Percentiles rank a stretch among this genome's conserved stretches.
These are phyloP conservation scores for Cadophora malorum DNA, from an alignment of 2,329 filamentous ascomycete genomes.

Conservation along the genomic window DNA sequence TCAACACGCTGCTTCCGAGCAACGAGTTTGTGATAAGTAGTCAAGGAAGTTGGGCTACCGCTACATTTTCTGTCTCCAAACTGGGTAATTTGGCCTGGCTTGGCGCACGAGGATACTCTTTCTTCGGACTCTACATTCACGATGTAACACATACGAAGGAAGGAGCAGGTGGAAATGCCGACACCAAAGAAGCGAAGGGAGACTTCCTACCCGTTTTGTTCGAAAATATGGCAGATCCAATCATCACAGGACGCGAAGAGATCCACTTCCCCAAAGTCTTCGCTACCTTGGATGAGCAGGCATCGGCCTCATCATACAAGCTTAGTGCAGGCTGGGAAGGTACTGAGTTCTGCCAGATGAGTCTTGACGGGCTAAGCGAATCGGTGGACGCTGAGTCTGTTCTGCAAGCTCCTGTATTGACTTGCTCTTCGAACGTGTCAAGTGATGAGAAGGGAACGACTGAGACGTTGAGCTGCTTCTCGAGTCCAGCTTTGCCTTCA, in stretches of 20 bases:
- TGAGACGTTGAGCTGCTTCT: conserved; percentile 4
- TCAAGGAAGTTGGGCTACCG: conserved; percentile 43
- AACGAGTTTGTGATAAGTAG: conserved; percentile 41
- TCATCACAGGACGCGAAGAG: conserved; percentile 61
- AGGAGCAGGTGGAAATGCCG: background rate
- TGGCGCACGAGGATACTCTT: conserved; percentile 62
- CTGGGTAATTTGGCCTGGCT: conserved; percentile 64
- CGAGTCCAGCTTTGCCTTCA: background rate
- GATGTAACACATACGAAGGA: conserved; percentile 56
- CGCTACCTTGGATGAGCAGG: conserved; percentile 31
- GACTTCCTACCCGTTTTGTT: conserved; percentile 60
- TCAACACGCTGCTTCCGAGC: conserved; percentile 49
- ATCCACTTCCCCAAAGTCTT: conserved; percentile 62
- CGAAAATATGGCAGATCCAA: conserved; percentile 62
- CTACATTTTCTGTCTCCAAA: conserved; percentile 49
- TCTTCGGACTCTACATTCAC: conserved; percentile 65
- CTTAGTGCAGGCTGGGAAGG: conserved; percentile 36
- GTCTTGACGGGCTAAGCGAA: conserved; percentile 17
- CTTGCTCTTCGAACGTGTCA: background rate
- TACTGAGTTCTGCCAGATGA: conserved; percentile 30
- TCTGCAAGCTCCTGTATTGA: background rate
- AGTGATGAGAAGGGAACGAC: background rate
- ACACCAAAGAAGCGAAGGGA: conserved; percentile 49
- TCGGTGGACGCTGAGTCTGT: background rate
- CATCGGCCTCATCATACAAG: conserved; percentile 16